A percentile compares a stretch with the other conserved stretches of the same genome.
These are phyloP conservation scores for Przewalskia tangutica DNA, from an alignment of 257 asterid genomes.

Conservation along the genomic window DNA sequence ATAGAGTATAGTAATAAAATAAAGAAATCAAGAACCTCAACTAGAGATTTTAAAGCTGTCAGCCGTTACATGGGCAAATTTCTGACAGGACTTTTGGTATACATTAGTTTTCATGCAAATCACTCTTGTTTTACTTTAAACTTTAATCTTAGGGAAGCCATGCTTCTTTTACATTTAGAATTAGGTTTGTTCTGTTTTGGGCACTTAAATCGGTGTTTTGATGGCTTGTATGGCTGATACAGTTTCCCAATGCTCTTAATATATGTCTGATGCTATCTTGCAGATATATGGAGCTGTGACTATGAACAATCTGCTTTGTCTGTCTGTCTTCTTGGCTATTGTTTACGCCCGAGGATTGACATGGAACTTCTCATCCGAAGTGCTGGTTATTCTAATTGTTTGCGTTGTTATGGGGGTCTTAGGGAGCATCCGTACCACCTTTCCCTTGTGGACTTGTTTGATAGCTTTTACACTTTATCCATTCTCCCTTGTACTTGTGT, in stretches of 20 bases:
- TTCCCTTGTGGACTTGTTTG: constrained; percentile 72
- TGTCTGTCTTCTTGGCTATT: constrained; percentile 78
- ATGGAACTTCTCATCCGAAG: constrained; percentile 95
- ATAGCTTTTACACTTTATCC: constrained; percentile 74
- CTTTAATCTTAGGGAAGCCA: not conserved
- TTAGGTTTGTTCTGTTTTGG: not conserved
- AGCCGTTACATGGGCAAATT: not conserved
- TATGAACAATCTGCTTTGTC: constrained; percentile 77
- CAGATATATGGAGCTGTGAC: constrained; percentile 91
- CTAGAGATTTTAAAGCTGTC: not conserved
- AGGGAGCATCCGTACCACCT: constrained; percentile 66
- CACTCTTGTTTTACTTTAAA: not conserved
- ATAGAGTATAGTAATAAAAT: not conserved
- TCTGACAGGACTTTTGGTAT: not conserved
- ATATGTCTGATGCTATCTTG: not conserved
- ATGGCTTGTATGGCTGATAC: not conserved
- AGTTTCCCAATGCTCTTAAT: not conserved
- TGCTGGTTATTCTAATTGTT: constrained; percentile 72
- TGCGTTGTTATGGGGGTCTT: constrained; percentile 73
- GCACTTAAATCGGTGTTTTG: not conserved
- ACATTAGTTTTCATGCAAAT: not conserved
- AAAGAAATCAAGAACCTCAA: not conserved
- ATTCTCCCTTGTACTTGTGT: constrained; percentile 69
- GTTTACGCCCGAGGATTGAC: constrained; percentile 62
- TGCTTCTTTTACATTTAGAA: not conserved